Base-by-base conservation (phyloP, 1,139 yeast genomes). In the Candida glucosophila region DNA sequence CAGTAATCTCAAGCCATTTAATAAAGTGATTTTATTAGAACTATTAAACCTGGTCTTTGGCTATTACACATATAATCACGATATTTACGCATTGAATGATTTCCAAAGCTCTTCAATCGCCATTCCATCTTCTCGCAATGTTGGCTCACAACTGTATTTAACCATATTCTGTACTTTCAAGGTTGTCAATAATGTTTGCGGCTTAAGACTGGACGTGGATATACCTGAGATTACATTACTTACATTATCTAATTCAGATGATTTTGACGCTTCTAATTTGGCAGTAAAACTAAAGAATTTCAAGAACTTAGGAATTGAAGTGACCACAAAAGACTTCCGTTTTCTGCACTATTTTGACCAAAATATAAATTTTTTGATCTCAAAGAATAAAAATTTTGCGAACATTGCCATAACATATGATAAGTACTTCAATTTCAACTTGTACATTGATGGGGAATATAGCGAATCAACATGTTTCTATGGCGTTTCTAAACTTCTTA, bases 381-480 rank as follows among this genome's bases (percentile, higher is more conserved):
- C 19, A 7, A 14, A 26, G 10, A 44, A 50, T 23, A 55, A 53
- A 29, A 58, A 51, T 3, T 59, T 39, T 31, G 40, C 43, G 3
- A 64, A 60, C 26, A 39, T 64, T 22, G 58, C 47, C 4, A 36
- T 64, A 12, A 59, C 67, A 0, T 64, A 52, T 33, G 69, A 64
- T 35, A 40, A 39, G 10, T 52, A 50, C 33, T 46, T 52, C 6
- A 61, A 60, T 32, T 45, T 64, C 26, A 59, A 52, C 30, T 44
- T 64, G 10, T 63, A 36, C 33, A 33, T 64, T 6, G 56, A 64
- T 35, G 70, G 70, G 4, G 66, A 61, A 23, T 59, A 59, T 31
- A 51, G 63, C 23, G 71, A 64, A 33, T 58, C 64, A 8, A 59
- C 63, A 6, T 69, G 70, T 1, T 59, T 67, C 29, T 58, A 67